Conservation (phyloP, 176 grass and related monocot species). For the Eragrostis nindensis region DNA sequence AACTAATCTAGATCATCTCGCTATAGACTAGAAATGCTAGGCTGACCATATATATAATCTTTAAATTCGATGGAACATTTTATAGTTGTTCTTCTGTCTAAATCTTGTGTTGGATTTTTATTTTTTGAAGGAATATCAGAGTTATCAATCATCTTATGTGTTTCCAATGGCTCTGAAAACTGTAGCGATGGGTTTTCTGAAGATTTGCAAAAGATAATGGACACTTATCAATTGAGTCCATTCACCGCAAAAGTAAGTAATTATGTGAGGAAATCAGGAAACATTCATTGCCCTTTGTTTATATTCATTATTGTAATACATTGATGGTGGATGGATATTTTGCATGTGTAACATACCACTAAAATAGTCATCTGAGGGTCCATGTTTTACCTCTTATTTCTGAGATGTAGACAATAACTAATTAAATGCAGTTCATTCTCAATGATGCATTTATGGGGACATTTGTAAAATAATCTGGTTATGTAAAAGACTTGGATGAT, state of each 20-base stretch:
- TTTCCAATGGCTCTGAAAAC: slow-evolving; percentile 57
- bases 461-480: no score
- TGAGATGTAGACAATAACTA: not conserved
- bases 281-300: not conserved
- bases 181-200: slow-evolving; percentile 48
- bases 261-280: no score
- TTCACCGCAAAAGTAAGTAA: slow-evolving; percentile 70
- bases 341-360: not conserved
- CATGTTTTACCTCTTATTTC: not conserved
- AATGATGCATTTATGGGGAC: no score
- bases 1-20: not conserved
- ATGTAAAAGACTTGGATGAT: no score
- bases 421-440: not conserved
- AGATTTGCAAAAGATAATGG: slow-evolving; percentile 65
- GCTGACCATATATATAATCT: not conserved
- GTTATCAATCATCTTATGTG: slow-evolving; percentile 79
- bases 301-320: not conserved
- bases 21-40: not conserved
- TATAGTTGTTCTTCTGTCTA: not conserved
- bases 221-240: slow-evolving; percentile 54
- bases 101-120: slow-evolving; percentile 32
- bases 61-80: slow-evolving; percentile 8
- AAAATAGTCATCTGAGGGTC: not conserved
- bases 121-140: slow-evolving; percentile 70
- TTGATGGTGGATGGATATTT: not conserved